Evolutionary conservation across 306 rosid genomes (phyloP), one percentile per base, ranked within the genome.

Genomic region (Argentina anserina): DNA sequence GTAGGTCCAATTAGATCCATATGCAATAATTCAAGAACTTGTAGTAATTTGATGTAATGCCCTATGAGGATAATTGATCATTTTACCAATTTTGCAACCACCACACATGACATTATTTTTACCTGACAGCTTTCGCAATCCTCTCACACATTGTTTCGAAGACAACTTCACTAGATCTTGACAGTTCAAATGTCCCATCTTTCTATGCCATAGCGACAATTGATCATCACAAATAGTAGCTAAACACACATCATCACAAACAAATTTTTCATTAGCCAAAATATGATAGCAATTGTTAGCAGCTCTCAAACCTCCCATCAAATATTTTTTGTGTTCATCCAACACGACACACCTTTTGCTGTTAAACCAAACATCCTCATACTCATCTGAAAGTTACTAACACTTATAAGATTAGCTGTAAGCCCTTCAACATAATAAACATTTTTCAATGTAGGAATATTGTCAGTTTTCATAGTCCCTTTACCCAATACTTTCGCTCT

Each of bases 161-260:
- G 33, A 55, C 1, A 55, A 6, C 1, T 55, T 55, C 18, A 2
- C 0, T 0, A 55, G 4, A 9, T 55, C 62, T 2, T 55, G 15
- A 12, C 2, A 12, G 1, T 55, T 55, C 0, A 55, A 33, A 25
- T 55, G 33, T 2, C 62, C 62, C 33, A 55, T 3, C 1, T 12
- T 25, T 26, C 2, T 25, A 8, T 55, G 62, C 34, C 33, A 55
- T 3, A 55, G 17, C 0, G 6, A 2, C 1, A 20, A 6, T 0
- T 14, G 3, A 1, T 4, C 1, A 13, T 13, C 52, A 6, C 11
- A 7, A 1, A 6, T 15, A 0, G 20, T 2, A 0, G 52, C 0
- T 2, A 15, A 4, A 0, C 14, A 3, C 5, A n/a, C 7, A 14
- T 0, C 3, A 2, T 46, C 7, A 1, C 2, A 3, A 4, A 7